Evolutionary conservation across 805 yeast genomes (phyloP).

Genomic region (Metschnikowia rubicola): DNA sequence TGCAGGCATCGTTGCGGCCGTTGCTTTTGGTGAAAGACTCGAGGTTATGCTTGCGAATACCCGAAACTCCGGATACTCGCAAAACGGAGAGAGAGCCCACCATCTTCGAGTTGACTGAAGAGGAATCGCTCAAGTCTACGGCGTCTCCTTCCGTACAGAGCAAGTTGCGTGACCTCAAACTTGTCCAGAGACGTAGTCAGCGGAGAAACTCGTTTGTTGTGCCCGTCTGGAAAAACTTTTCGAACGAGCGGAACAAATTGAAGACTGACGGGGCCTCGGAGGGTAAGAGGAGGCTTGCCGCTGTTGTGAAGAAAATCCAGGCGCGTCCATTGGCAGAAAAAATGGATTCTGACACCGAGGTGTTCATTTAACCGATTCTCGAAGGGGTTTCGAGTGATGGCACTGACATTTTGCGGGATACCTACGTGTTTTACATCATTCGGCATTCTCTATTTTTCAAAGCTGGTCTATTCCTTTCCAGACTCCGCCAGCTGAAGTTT

Average conservation of each 20-base stretch:
- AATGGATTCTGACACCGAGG: neutral
- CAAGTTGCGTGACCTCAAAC: slow-evolving; percentile 2
- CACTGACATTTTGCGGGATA: no score
- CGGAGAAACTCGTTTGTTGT: neutral
- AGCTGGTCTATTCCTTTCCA: no score
- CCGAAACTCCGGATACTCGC: no score
- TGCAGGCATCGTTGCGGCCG: neutral
- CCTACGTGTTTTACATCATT: no score
- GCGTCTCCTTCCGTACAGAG: neutral
- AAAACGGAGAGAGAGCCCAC: no score
- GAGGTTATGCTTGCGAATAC: no score
- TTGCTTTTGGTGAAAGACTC: neutral
- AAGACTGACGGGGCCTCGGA: neutral
- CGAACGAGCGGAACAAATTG: neutral
- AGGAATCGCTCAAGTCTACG: neutral
- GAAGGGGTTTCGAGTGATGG: neutral
- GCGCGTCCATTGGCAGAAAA: neutral
- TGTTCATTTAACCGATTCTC: neutral
- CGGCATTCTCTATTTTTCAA: no score
- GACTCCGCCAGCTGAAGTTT: no score
- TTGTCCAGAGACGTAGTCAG: neutral
- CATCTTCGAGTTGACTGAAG: no score
- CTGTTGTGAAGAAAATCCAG: neutral
- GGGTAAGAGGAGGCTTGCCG: no score
- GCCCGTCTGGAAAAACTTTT: neutral